Conservation (phyloP, 2,329 filamentous ascomycete genomes). For the Exophiala oligosperma region DNA sequence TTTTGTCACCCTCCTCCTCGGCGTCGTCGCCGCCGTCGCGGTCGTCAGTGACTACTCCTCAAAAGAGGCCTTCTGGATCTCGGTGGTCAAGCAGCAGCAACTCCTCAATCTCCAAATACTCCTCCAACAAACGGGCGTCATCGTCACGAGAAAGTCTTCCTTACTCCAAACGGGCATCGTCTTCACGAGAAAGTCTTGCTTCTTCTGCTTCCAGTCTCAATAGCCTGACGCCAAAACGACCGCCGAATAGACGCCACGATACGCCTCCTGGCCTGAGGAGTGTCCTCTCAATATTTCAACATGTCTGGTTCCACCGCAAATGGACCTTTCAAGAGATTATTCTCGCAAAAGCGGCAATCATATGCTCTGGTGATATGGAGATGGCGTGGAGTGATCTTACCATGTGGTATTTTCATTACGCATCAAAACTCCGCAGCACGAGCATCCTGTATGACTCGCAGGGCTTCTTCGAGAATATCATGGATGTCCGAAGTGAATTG, state of each 20-base stretch:
- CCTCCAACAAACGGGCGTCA: slow-evolving; percentile 3
- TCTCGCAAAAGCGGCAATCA: slow-evolving; percentile 20
- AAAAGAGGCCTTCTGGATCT: slow-evolving; percentile 1
- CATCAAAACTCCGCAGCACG: slow-evolving; percentile 16
- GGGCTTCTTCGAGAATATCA: slow-evolving; percentile 20
- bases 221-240: slow-evolving; percentile 2
- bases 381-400: slow-evolving; percentile 23
- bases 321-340: slow-evolving; percentile 24
- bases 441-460: slow-evolving; percentile 21
- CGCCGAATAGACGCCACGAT: slow-evolving; percentile 6
- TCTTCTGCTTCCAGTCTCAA: slow-evolving; percentile 14
- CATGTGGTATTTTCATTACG: slow-evolving; percentile 23
- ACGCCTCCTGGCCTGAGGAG: slow-evolving; percentile 14
- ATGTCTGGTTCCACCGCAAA: slow-evolving; percentile 17
- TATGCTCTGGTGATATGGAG: slow-evolving; percentile 21
- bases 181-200: slow-evolving; percentile 9
- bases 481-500: slow-evolving; percentile 18
- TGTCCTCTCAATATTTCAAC: slow-evolving; percentile 21
- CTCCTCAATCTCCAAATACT: slow-evolving; percentile 9
- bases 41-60: neutral
- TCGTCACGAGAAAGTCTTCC: slow-evolving; percentile 10
- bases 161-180: slow-evolving; percentile 6
- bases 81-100: slow-evolving; percentile 4
- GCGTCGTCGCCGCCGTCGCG: no score
- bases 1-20: slow-evolving; percentile 7